Conservation (phyloP, 2,329 filamentous ascomycete genomes). For the Trichoderma citrinoviride region DNA sequence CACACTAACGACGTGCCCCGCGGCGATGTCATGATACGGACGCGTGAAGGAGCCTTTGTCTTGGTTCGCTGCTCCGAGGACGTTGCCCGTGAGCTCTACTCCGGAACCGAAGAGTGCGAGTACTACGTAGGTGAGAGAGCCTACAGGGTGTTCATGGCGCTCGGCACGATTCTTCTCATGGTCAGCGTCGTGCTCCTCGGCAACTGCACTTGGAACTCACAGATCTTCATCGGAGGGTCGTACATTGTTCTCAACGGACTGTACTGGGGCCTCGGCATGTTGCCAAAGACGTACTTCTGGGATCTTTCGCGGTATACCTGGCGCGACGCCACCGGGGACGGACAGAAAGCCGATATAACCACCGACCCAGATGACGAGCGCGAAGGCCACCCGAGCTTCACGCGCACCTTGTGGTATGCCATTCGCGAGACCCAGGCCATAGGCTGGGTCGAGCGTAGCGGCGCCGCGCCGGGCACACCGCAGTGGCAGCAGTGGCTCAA, state of each 20-base stretch:
- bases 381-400: conserved; percentile 50
- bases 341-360: conserved; percentile 35
- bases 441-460: conserved; percentile 52
- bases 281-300: conserved; percentile 53
- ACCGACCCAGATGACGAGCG: conserved; percentile 33
- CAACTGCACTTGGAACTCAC: conserved; percentile 60
- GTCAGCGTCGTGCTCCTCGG: conserved; percentile 58
- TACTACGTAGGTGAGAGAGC: conserved; percentile 48
- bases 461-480: conserved; percentile 50
- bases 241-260: conserved; percentile 60
- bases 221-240: conserved; percentile 55
- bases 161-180: conserved; percentile 61
- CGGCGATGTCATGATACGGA: conserved; percentile 61
- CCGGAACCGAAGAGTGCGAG: conserved; percentile 57
- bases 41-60: conserved; percentile 58
- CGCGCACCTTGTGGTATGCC: conserved; percentile 57
- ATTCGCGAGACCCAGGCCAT: conserved; percentile 53
- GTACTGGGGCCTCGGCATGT: conserved; percentile 56
- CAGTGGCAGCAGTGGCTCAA: conserved; percentile 55
- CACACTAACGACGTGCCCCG: conserved; percentile 48
- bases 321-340: conserved; percentile 43
- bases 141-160: conserved; percentile 54
- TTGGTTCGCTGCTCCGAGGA: conserved; percentile 57
- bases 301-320: conserved; percentile 53
- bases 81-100: conserved; percentile 61